phyloP scores from a whole-genome alignment of 306 rosid genomes.

The Myrica gale region DNA sequence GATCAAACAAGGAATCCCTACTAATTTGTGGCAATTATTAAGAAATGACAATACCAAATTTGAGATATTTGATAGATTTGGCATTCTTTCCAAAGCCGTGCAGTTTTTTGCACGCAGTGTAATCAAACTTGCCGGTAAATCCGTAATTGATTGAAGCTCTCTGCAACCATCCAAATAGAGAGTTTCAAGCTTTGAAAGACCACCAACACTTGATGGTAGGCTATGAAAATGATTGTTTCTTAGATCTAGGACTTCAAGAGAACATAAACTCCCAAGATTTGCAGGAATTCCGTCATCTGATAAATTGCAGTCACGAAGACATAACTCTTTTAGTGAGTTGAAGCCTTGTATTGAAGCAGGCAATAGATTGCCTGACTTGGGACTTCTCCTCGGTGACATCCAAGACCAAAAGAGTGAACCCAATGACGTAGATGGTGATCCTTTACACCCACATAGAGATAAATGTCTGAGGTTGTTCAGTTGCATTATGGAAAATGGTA shows the following conservation, averaged over 20 bases:
- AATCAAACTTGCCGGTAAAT: no score
- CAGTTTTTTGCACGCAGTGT: no score
- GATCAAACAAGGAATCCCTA: constrained; percentile 25
- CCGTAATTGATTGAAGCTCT: constrained; percentile 5
- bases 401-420: constrained; percentile 38
- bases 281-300: constrained; percentile 11
- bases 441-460: constrained; percentile 45
- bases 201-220: neutral
- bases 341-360: constrained; percentile 28
- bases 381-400: constrained; percentile 30
- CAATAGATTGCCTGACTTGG: neutral
- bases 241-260: constrained; percentile 2
- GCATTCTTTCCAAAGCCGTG: neutral
- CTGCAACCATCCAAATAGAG: constrained; percentile 1
- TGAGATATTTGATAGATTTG: constrained; percentile 21
- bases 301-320: constrained; percentile 16
- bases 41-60: neutral
- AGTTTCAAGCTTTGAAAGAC: constrained; percentile 11
- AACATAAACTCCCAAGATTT: constrained; percentile 13
- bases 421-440: constrained; percentile 25
- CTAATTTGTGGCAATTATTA: constrained; percentile 18
- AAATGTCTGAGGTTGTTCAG: constrained; percentile 28
- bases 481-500: constrained; percentile 29
- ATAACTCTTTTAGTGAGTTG: neutral
- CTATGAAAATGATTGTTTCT: neutral